Evolutionary conservation across 208 protist species (phyloP).

Genomic region (Acanthamoeba sp.): DNA sequence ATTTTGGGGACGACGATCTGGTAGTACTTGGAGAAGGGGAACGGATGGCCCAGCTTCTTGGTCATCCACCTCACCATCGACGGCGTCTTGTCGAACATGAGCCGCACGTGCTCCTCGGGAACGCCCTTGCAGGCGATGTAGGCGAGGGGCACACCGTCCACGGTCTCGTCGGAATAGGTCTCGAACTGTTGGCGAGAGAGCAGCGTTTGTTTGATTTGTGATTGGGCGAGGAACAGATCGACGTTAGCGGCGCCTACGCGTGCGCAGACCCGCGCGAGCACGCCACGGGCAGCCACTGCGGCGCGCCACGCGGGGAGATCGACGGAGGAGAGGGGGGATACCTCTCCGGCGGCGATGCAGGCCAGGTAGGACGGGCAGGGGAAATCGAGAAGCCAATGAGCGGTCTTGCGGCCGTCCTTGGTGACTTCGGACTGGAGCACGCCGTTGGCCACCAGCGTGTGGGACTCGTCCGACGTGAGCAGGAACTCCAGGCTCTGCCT

Average conservation of each 20-base stretch:
- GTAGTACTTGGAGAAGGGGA: constrained; percentile 70
- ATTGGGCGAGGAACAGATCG: too few species aligned
- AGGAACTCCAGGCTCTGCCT: constrained; percentile 16
- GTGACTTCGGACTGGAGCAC: constrained; percentile 22
- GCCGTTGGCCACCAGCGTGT: constrained; percentile 55
- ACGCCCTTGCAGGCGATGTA: constrained; percentile 65
- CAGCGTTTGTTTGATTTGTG: too few species aligned
- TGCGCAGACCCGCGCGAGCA: neutral
- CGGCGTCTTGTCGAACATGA: constrained; percentile 42
- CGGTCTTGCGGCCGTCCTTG: constrained; percentile 19
- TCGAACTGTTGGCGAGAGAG: constrained; percentile 1
- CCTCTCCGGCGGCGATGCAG: constrained; percentile 44
- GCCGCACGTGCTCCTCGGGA: constrained; percentile 33
- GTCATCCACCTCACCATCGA: constrained; percentile 49
- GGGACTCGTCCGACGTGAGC: constrained; percentile 50
- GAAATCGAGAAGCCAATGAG: constrained; percentile 37
- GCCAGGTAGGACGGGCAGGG: constrained; percentile 56
- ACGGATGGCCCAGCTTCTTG: constrained; percentile 37
- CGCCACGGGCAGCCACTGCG: too few species aligned
- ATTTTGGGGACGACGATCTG: constrained; percentile 27
- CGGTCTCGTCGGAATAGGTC: neutral
- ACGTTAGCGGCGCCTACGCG: too few species aligned
- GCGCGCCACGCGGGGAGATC: neutral
- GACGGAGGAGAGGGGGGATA: too few species aligned
- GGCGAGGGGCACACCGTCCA: neutral